Evolutionary conservation across 257 asterid genomes (phyloP), one percentile per base, ranked within the genome.

Genomic region (Marsdenia floribunda): DNA sequence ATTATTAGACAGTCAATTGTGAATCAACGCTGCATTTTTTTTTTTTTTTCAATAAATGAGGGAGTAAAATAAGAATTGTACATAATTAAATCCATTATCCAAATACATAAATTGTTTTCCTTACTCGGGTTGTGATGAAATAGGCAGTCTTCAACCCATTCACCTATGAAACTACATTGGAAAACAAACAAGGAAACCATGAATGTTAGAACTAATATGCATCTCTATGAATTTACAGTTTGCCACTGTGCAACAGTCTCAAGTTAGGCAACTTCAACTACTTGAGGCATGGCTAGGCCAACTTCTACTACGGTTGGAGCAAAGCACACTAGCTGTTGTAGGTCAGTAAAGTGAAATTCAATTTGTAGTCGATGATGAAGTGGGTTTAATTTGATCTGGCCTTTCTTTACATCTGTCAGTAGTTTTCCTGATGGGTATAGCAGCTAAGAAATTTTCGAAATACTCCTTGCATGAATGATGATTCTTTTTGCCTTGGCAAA

Each of bases 401-500:
- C 99, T 76, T 86, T 92, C 88, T 89, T 92, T 70, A 90, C 86
- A 80, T 94, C 97, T 11, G 83, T 88, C 82, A 89, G 90, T 60
- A 94, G 88, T n/a, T 80, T 94, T 97, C 73, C 99, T 87, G 33
- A 92, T 89, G 0, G 99, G 99, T 71, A 94, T 94, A 0, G 99
- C 97, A 53, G 99, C 97, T 86, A 94, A 83, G 86, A 94, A 94
- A 76, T 81, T 87, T 86, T 92, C 92, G 57, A 94, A 87, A 82
- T 94, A 94, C 80, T 88, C 97, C 78, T 87, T 92, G 90, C 97
- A n/a, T n/a, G n/a, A n/a, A n/a, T n/a, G n/a, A 94, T 1, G 91
- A 81, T 78, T 86, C 92, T n/a, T n/a, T 83, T 89, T 92, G 52
- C 99, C 99, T 79, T 58, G 86, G 77, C 88, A 92, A 21, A 91